Evolutionary conservation across 352 stramenopile species (phyloP).

Genomic region (Phytophthora pluvialis): DNA sequence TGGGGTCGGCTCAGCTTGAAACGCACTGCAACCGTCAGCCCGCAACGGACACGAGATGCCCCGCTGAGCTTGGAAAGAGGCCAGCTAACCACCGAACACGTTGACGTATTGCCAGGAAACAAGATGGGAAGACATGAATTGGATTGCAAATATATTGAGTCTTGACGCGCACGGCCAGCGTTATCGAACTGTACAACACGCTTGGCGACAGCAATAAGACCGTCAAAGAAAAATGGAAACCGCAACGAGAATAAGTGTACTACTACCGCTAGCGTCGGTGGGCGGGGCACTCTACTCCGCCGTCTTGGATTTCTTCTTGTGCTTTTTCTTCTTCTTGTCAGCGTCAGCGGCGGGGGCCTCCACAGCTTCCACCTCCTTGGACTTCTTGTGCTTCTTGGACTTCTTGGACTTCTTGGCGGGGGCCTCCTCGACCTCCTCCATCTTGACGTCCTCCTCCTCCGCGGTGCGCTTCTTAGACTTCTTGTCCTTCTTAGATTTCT

Average conservation of each 20-base stretch:
- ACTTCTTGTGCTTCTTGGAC: conserved; percentile 72
- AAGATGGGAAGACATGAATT: conserved; percentile 19
- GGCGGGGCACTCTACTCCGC: conserved; percentile 55
- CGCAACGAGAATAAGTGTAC: conserved; percentile 55
- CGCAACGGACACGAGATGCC: conserved; percentile 16
- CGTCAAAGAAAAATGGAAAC: conserved; percentile 25
- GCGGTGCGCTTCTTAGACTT: conserved; percentile 85
- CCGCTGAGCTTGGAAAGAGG: no score
- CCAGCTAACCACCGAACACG: no score
- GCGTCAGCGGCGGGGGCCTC: conserved; percentile 30
- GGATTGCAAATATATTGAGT: conserved; percentile 47
- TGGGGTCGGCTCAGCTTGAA: conserved; percentile 16
- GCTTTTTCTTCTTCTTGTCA: conserved; percentile 85
- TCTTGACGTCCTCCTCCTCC: conserved; percentile 62
- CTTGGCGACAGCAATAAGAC: conserved; percentile 33
- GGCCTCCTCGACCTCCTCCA: conserved; percentile 65
- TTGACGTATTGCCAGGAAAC: not conserved
- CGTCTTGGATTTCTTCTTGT: conserved; percentile 85
- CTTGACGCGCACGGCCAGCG: conserved; percentile 30
- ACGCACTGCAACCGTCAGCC: conserved; percentile 31
- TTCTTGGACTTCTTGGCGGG: conserved; percentile 89
- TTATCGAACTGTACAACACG: conserved; percentile 39
- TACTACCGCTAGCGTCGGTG: conserved; percentile 45
- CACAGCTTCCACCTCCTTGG: conserved; percentile 36
- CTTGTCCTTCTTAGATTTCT: conserved; percentile 76